These are phyloP conservation scores for Dictyostelium citrinum DNA, from an alignment of 78 protist genomes.

Conservation along the genomic window DNA sequence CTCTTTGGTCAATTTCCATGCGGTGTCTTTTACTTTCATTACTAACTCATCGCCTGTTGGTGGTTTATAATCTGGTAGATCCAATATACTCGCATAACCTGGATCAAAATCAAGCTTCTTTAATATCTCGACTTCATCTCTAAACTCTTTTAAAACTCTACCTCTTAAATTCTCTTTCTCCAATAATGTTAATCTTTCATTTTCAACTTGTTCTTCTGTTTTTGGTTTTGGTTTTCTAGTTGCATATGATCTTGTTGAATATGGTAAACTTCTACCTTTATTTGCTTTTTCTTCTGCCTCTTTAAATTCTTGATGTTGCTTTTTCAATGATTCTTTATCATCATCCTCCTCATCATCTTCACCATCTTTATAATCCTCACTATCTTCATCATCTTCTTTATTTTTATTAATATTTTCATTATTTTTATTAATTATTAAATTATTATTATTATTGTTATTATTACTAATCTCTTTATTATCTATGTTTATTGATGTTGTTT, in stretches of 20 bases:
- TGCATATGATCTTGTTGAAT: background rate
- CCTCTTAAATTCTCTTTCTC: background rate
- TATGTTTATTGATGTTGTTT: background rate
- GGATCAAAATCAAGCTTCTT: background rate
- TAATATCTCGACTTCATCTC: background rate
- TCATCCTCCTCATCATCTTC: background rate
- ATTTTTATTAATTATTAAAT: background rate
- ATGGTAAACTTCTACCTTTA: background rate
- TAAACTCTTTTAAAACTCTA: background rate
- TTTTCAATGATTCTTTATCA: background rate
- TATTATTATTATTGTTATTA: background rate
- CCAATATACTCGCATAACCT: background rate
- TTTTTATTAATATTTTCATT: background rate
- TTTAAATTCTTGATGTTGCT: background rate
- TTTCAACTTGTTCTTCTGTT: background rate
- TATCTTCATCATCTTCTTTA: background rate
- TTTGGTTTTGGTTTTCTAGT: background rate
- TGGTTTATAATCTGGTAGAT: background rate
- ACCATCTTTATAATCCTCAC: background rate
- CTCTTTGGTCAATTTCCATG: conserved; percentile 1
- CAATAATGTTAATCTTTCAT: background rate
- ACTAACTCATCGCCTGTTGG: background rate
- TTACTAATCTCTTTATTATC: background rate
- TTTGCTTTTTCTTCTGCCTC: background rate
- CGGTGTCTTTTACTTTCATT: background rate